These are phyloP conservation scores for Penicillium dipodomyicola DNA, from an alignment of 495 filamentous ascomycete species.

Conservation along the genomic window DNA sequence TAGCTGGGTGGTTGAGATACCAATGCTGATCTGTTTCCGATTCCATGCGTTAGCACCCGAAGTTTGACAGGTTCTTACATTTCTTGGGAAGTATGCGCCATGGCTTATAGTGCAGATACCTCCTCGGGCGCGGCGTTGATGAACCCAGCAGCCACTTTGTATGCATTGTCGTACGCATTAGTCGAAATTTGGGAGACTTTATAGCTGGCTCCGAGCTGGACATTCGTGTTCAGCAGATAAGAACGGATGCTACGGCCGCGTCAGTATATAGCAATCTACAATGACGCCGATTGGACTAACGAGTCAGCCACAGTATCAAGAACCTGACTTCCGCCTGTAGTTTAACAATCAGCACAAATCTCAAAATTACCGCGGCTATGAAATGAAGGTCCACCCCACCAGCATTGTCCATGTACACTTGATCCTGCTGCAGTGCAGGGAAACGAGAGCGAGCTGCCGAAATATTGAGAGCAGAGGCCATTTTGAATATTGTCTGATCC, in stretches of 20 bases:
- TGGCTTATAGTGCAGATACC: slow-evolving; percentile 44
- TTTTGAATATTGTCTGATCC: slow-evolving; percentile 2
- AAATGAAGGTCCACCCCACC: slow-evolving; percentile 15
- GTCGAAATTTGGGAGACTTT: slow-evolving; percentile 53
- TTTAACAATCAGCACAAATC: background rate
- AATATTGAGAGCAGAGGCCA: slow-evolving; percentile 47
- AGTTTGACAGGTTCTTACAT: background rate
- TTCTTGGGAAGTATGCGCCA: background rate
- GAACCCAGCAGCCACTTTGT: slow-evolving; percentile 61
- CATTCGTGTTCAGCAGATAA: slow-evolving; percentile 66
- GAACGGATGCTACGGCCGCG: slow-evolving; percentile 51
- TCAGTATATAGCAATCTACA: background rate
- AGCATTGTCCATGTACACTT: slow-evolving; percentile 73
- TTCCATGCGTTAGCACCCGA: background rate
- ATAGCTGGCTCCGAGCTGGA: slow-evolving; percentile 71
- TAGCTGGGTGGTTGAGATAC: slow-evolving; percentile 69
- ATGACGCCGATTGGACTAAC: slow-evolving; percentile 39
- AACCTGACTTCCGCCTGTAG: slow-evolving; percentile 62
- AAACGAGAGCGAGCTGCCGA: slow-evolving; percentile 56
- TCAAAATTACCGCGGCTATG: background rate
- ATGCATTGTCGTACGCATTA: slow-evolving; percentile 51
- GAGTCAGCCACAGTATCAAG: slow-evolving; percentile 61
- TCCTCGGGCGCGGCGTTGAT: slow-evolving; percentile 63
- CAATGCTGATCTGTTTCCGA: slow-evolving; percentile 38
- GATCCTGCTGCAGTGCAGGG: slow-evolving; percentile 61